These are phyloP conservation scores for Aspergillus quadrilineatus DNA, from an alignment of 2,329 filamentous ascomycete species.

Conservation along the genomic window DNA sequence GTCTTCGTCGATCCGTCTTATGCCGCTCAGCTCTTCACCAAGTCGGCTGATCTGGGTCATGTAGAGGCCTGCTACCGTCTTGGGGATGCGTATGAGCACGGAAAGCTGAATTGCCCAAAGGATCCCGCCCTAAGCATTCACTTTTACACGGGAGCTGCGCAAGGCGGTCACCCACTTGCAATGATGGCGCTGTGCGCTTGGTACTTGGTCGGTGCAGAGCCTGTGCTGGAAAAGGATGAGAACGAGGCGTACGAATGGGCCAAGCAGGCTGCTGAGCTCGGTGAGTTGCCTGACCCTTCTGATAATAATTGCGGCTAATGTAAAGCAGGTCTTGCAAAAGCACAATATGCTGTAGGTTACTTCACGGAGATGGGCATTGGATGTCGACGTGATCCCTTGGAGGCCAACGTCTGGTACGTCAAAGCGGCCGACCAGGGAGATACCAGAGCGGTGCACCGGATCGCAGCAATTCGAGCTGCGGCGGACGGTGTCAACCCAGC, in stretches of 20 bases:
- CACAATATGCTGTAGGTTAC: slow-evolving; percentile 94
- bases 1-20: slow-evolving; percentile 89
- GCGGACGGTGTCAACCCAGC: slow-evolving; percentile 56
- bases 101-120: slow-evolving; percentile 78
- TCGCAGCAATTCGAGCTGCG: slow-evolving; percentile 82
- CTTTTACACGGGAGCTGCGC: slow-evolving; percentile 92
- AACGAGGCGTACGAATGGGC: slow-evolving; percentile 97
- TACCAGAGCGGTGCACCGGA: slow-evolving; percentile 79
- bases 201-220: slow-evolving; percentile 95
- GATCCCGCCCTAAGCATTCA: slow-evolving; percentile 94
- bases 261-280: slow-evolving; percentile 76
- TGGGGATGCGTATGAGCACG: slow-evolving; percentile 97
- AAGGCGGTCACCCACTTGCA: slow-evolving; percentile 75
- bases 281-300: slow-evolving; percentile 53
- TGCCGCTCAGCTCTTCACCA: slow-evolving; percentile 89
- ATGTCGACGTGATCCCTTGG: slow-evolving; percentile 87
- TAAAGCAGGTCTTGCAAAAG: slow-evolving; percentile 53
- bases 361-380: slow-evolving; percentile 99
- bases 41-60: slow-evolving; percentile 89
- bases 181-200: slow-evolving; percentile 99
- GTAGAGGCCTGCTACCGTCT: slow-evolving; percentile 81
- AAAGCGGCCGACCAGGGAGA: slow-evolving; percentile 90
- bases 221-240: slow-evolving; percentile 90
- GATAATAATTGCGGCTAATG: neutral
- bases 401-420: slow-evolving; percentile 98